These are phyloP conservation scores for Alternaria brassicae DNA, from an alignment of 2,329 filamentous ascomycete species.

Conservation along the genomic window DNA sequence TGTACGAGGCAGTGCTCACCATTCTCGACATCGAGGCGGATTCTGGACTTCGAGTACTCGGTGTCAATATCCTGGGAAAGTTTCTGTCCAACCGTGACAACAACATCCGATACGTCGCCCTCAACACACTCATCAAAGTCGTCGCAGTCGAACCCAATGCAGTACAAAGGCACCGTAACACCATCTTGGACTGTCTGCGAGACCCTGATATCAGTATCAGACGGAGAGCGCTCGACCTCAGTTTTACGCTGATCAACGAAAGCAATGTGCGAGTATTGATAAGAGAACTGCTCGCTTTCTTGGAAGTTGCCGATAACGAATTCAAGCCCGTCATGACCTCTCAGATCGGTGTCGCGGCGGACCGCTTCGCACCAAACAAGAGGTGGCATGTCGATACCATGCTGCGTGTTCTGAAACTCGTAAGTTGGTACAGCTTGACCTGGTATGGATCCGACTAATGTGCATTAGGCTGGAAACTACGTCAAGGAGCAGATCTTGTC, in stretches of 20 bases:
- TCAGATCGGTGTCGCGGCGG: constrained; percentile 95
- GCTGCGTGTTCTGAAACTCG: constrained; percentile 85
- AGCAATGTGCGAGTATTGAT: constrained; percentile 93
- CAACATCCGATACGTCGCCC: constrained; percentile 96
- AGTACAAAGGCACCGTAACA: constrained; percentile 95
- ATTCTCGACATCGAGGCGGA: constrained; percentile 99
- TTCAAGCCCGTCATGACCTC: constrained; percentile 99
- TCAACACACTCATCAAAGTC: constrained; percentile 97
- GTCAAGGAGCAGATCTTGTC: constrained; percentile 98
- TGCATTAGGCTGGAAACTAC: constrained; percentile 77
- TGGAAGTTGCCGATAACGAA: constrained; percentile 96
- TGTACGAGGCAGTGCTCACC: constrained; percentile 95
- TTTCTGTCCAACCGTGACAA: constrained; percentile 99
- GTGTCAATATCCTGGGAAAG: constrained; percentile 97
- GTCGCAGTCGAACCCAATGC: constrained; percentile 98
- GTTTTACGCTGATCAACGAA: constrained; percentile 98
- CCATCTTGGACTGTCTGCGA: constrained; percentile 92
- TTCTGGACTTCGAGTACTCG: constrained; percentile 89
- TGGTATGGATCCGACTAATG: constrained; percentile 15
- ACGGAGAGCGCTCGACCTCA: constrained; percentile 91
- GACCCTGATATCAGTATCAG: constrained; percentile 99
- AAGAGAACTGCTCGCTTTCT: constrained; percentile 88
- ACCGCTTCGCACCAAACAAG: constrained; percentile 95
- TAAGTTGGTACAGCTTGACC: constrained; percentile 21
- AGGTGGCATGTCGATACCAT: constrained; percentile 99